Evolutionary conservation across 768 basidiomycete genomes (phyloP), one percentile per base, ranked within the genome.

Genomic region (Hortiboletus flavorubellus): DNA sequence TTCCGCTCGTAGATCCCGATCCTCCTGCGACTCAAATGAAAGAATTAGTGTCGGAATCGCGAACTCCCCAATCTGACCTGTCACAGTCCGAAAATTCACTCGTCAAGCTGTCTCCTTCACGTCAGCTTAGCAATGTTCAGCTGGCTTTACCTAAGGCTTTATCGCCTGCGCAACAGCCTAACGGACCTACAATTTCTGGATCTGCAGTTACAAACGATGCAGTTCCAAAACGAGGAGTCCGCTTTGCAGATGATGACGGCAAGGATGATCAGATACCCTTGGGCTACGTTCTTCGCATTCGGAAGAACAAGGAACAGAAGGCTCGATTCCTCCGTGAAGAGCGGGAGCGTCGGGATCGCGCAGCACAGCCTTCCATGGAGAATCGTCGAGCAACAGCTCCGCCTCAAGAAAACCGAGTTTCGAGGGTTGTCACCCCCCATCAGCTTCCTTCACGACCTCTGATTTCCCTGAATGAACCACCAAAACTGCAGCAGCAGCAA

Each of bases 291-390:
- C 72, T 88, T 64, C 84, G 85, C 50, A 80, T 80, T 68, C 85
- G 84, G 74, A 85, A 85, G 75, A 82, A 82, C 62, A 83, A 84
- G 42, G 86, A 86, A 68, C 83, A 87, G 70, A 87, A 87, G 73
- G 84, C 83, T 42, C 79, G 71, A 42, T 87, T 89, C 61, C 73
- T 89, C 62, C 79, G 76, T 43, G 78, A 78, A 67, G 81, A 87
- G 61, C 79, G 80, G 58, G 76, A 81, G 58, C 77, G 76, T 51
- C 78, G 85, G 30, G 71, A 73, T 37, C 70, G 73, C 46, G 79
- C 76, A 34, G 48, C 58, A 52, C 64, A 61, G 56, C 48, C 33
- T 57, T 4, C 56, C 29, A 4, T 31, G 29, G 81, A 81, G 59
- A 64, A 69, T 47, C 70, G 65, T 30, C 72, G 67, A 43, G 59